Base-by-base conservation (phyloP, 2,329 filamentous ascomycete genomes). In the Calonectria pauciramosa region DNA sequence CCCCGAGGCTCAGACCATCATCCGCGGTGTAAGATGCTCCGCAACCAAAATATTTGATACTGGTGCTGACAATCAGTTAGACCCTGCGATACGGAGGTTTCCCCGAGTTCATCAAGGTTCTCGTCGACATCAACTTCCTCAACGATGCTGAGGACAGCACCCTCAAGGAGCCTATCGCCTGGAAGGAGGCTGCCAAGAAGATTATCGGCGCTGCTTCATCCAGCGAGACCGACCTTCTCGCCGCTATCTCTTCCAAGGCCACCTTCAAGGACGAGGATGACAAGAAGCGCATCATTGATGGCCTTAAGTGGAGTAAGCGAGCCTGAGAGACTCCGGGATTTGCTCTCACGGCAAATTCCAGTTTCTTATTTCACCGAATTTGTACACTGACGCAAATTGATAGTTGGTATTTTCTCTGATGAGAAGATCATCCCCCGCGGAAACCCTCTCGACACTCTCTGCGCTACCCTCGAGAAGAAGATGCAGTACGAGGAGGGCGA, bases 121-220 rank as follows among this genome's bases (percentile, higher is more conserved):
- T 99, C 14, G 95, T 98, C 75, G 94, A 98, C 84, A 94, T 96
- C 75, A 96, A 95, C 78, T 98, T 98, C 91, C 91, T 99, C 63
- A 91, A 89, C 70, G 95, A 98, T 73, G 91, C 92, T 52, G 87
- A 91, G 77, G 87, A 91, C 75, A 89, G 91, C 80, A 91, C 89
- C 86, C 90, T 96, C 82, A 93, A 93, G 83, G 86, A 91, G 78
- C 87, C 93, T 34, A 90, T 94, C 68, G 82, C 94, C 72, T 99
- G 96, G 96, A 95, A 94, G 84, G 94, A 98, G 79, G 95, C 95
- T 41, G 96, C 95, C 49, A 88, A 94, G 83, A 91, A 94, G 87
- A 91, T 98, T 76, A 85, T 98, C 70, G 92, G 92, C 64, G 92
- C 95, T 26, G 84, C 89, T 13, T 94, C 94, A 13, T 88, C 90